Percentiles rank a stretch among this genome's conserved stretches.
phyloP scores from a whole-genome alignment of 2,329 filamentous ascomycete species.

The Aspergillus ibericus region DNA sequence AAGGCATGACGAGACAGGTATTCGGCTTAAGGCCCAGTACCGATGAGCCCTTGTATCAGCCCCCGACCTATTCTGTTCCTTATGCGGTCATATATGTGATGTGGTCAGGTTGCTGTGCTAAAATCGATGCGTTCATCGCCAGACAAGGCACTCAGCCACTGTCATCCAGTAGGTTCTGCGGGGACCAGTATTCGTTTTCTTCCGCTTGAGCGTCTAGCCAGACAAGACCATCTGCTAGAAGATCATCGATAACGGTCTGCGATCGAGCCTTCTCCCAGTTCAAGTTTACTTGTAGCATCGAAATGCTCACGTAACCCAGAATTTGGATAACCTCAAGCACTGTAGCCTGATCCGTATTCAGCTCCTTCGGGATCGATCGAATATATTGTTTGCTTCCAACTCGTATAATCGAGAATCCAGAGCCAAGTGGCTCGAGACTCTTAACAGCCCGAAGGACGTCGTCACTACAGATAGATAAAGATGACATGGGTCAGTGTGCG shows the following conservation, averaged over 20 bases:
- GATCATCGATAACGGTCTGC: constrained; percentile 86
- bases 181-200: constrained; percentile 89
- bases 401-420: constrained; percentile 78
- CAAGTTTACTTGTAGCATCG: constrained; percentile 84
- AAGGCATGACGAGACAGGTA: too few species aligned
- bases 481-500: background rate
- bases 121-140: background rate
- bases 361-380: constrained; percentile 87
- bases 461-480: constrained; percentile 54
- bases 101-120: background rate
- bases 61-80: background rate
- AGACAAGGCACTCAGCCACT: constrained; percentile 30
- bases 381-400: constrained; percentile 87
- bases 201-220: constrained; percentile 87
- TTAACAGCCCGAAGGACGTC: constrained; percentile 88
- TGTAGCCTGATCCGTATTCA: constrained; percentile 90
- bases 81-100: background rate
- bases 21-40: background rate
- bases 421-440: constrained; percentile 81
- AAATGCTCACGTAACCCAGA: constrained; percentile 83
- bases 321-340: constrained; percentile 90
- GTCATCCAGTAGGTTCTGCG: constrained; percentile 46
- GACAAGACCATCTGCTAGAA: constrained; percentile 83
- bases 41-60: background rate
- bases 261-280: constrained; percentile 81